Base-by-base conservation (phyloP, 179 eudicot genomes). In the Spergularia azorica region DNA sequence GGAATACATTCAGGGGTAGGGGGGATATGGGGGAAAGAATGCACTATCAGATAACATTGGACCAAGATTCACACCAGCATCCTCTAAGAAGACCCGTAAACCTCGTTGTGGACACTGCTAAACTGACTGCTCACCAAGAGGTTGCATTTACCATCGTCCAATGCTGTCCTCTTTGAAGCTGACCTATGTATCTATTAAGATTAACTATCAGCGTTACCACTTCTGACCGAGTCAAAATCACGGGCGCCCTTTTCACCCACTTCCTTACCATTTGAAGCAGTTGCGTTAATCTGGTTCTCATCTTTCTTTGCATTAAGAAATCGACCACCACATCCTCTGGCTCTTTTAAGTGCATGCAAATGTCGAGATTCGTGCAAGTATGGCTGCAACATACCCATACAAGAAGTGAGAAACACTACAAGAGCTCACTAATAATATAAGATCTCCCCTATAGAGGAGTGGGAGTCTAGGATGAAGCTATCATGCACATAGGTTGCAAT, bases 311-410 rank as follows among this genome's bases (percentile, higher is more conserved):
- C 75, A 76, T 85, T 87, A 43, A 90, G 80, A 77, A 90, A 89
- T 70, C 91, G 89, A 21, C 95, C 95, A 67, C 92, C 95, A 65
- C 91, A 79, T 55, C 95, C 95, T 83, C 92, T 82, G 36, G 88
- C 89, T 76, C 95, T 83, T 72, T 80, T 89, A 50, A 90, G 62
- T 15, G 95, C 95, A 50, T 89, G 92, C 52, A 75, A 76, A 82
- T 90, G 95, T 20, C 95, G 85, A 9, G 94, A 90, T 76, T 90
- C 94, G 13, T 90, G 94, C 67, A 90, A 84, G 79, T 90, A 90
- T 73, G 92, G 92, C 95, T 90, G 86, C 77, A 69, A 52, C 10
- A n/a, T 72, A 39, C 46, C 39, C 15, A 54, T 52, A 41, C 52
- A 32, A 18, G 56, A 39, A 75, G 70, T 39, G 15, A 75, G 48